These are phyloP conservation scores for Penicillium thymicola DNA, from an alignment of 2,329 filamentous ascomycete genomes.

Conservation along the genomic window DNA sequence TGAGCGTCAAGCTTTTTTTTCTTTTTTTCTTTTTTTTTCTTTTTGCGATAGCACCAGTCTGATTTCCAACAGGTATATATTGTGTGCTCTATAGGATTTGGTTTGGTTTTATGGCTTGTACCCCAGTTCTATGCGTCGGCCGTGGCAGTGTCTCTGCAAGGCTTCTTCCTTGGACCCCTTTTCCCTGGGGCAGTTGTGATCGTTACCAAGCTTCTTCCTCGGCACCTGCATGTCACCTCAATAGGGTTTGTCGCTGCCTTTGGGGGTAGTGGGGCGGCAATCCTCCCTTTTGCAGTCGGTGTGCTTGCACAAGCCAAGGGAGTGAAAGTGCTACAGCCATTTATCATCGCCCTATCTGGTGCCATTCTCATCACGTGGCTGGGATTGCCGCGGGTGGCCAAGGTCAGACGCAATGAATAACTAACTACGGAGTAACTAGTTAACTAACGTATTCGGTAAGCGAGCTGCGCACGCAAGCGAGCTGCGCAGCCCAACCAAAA, in stretches of 20 bases:
- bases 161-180: constrained; percentile 76
- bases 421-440: no score
- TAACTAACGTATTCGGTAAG: no score
- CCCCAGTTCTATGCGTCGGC: constrained; percentile 72
- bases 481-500: no score
- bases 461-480: no score
- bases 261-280: constrained; percentile 65
- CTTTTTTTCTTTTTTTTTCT: no score
- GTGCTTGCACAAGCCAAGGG: constrained; percentile 54
- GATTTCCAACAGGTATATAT: constrained; percentile 54
- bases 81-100: constrained; percentile 58
- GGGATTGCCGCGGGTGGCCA: constrained; percentile 28
- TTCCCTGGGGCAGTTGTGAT: constrained; percentile 73
- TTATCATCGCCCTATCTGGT: constrained; percentile 54
- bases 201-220: constrained; percentile 70
- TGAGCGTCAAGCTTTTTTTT: constrained; percentile 9
- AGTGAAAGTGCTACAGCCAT: constrained; percentile 59
- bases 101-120: constrained; percentile 78
- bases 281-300: constrained; percentile 46
- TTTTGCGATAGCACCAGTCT: neutral
- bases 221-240: constrained; percentile 70
- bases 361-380: constrained; percentile 53
- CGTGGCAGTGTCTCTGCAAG: constrained; percentile 67
- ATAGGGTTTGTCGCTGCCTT: constrained; percentile 79
- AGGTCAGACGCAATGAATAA: constrained; percentile 12